These are phyloP conservation scores for Sergeia podlipaevii DNA, from an alignment of 208 protist genomes.

Conservation along the genomic window DNA sequence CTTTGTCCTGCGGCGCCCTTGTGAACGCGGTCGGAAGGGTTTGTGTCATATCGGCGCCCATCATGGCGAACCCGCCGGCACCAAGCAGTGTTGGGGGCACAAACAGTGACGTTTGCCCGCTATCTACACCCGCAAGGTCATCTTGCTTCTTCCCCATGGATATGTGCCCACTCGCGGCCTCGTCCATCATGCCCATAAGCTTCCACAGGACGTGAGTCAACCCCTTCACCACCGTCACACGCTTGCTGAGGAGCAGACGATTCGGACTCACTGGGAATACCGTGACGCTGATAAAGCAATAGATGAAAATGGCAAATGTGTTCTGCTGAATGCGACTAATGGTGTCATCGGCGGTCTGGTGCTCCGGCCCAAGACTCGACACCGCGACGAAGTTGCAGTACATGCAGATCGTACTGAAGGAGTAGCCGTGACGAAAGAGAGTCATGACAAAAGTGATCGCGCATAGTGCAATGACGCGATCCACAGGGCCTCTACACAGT, in stretches of 20 bases:
- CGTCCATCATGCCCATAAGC: constrained; percentile 43
- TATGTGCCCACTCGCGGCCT: constrained; percentile 31
- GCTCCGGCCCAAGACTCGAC: constrained; percentile 25
- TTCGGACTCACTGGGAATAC: constrained; percentile 70
- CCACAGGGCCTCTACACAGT: constrained; percentile 35
- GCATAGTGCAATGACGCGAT: constrained; percentile 51
- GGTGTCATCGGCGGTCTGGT: constrained; percentile 29
- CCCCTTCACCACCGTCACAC: constrained; percentile 31
- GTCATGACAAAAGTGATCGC: constrained; percentile 67
- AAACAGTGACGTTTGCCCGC: too few relatives aligned
- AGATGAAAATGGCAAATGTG: constrained; percentile 79
- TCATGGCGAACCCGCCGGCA: too few relatives aligned
- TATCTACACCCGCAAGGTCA: too few relatives aligned
- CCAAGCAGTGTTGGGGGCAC: too few relatives aligned
- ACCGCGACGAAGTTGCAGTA: constrained; percentile 75
- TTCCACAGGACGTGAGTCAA: constrained; percentile 35
- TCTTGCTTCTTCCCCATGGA: too few relatives aligned
- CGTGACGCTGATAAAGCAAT: constrained; percentile 66
- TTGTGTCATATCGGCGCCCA: too few relatives aligned
- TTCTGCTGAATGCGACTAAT: constrained; percentile 84
- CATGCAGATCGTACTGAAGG: constrained; percentile 55
- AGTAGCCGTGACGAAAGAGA: constrained; percentile 53
- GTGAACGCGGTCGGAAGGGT: constrained; percentile 41
- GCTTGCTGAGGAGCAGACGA: constrained; percentile 45
- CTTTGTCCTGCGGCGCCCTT: constrained; percentile 39